Base-by-base conservation (phyloP, 441 rosid genomes). In the Erodium texanum region DNA sequence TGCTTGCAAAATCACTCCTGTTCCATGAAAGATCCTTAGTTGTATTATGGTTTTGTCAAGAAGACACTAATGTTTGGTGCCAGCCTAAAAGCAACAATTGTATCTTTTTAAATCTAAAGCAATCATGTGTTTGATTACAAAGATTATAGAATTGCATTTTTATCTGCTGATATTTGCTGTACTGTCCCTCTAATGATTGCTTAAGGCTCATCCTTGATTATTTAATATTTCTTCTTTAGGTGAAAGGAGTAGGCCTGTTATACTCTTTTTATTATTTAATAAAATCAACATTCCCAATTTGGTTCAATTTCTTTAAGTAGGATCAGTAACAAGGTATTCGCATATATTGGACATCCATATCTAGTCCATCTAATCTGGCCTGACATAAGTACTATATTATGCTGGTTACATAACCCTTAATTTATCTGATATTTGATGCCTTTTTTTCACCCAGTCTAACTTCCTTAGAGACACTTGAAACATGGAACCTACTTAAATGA, bases 1-100 rank as follows among this genome's bases (percentile, higher is more conserved):
- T 56, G 62, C 62, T 32, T 56, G 14, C 63, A 62, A 24, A 52
- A 41, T 38, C 64, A 19, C 38, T 27, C 70, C 56, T 64, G 76
- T 24, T 56, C 9, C 62, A 56, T 56, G 24, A 56, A 56, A 56
- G 14, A 20, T 19, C 24, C 9, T 54, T 54, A 48, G 18, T 54
- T 23, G 22, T 54, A 18, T 58, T 58, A 58, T 22, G n/a, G 63
- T 10, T 23, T 3, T 58, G 29, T 58, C n/a, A 12, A 58, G 63
- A 12, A 58, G 63, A 22, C n/a, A 58, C 23, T 22, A 58, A 3
- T 4, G 27, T 12, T 58, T 22, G 63, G 11, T 58, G 63, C 20
- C 63, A 58, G 2, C 63, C 14, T 19, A 9, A 56, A 56, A 56
- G 11, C 62, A 10, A 56, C 62, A 9, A 1, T 20, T 18, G 62